Percentiles rank a stretch among this genome's conserved stretches.
These are phyloP conservation scores for Ogataea nakhonphanomensis DNA, from an alignment of 805 yeast species.

Conservation along the genomic window DNA sequence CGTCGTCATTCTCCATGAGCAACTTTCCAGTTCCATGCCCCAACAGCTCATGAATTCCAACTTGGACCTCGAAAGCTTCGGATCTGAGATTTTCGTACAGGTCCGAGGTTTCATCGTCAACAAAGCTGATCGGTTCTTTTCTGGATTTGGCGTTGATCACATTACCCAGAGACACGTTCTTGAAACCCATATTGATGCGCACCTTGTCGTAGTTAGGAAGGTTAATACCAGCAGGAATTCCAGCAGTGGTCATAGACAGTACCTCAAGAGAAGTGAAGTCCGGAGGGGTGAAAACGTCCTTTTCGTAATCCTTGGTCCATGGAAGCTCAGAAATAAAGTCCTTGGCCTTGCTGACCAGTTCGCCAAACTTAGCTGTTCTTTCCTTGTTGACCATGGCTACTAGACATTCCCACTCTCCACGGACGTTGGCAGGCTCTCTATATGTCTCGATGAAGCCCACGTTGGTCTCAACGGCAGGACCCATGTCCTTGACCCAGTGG, in stretches of 20 bases:
- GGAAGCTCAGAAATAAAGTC: slow-evolving; percentile 66
- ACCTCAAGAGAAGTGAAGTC: slow-evolving; percentile 91
- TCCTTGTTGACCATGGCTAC: slow-evolving; percentile 89
- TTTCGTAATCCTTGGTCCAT: slow-evolving; percentile 74
- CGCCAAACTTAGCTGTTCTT: slow-evolving; percentile 74
- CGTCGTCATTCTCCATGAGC: slow-evolving; percentile 54
- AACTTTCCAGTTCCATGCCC: slow-evolving; percentile 93
- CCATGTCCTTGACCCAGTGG: slow-evolving; percentile 82
- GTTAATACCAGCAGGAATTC: slow-evolving; percentile 90
- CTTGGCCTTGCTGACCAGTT: slow-evolving; percentile 64
- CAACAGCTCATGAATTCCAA: slow-evolving; percentile 85
- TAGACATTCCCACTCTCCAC: slow-evolving; percentile 92
- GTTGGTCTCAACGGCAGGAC: slow-evolving; percentile 76
- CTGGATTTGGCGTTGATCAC: slow-evolving; percentile 72
- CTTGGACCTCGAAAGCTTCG: slow-evolving; percentile 89
- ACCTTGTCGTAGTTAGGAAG: slow-evolving; percentile 92
- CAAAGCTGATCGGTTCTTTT: slow-evolving; percentile 66
- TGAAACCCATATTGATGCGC: slow-evolving; percentile 78
- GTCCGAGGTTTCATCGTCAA: slow-evolving; percentile 49
- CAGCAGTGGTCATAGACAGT: slow-evolving; percentile 83
- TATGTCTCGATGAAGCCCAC: slow-evolving; percentile 91
- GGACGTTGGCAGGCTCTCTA: slow-evolving; percentile 86
- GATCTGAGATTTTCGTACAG: slow-evolving; percentile 68
- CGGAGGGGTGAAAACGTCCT: slow-evolving; percentile 85
- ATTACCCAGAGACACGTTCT: slow-evolving; percentile 86